A percentile compares a stretch with the other conserved stretches of the same genome.
Conservation (phyloP, 495 filamentous ascomycete species). For the Lasiosphaeria hispida region DNA sequence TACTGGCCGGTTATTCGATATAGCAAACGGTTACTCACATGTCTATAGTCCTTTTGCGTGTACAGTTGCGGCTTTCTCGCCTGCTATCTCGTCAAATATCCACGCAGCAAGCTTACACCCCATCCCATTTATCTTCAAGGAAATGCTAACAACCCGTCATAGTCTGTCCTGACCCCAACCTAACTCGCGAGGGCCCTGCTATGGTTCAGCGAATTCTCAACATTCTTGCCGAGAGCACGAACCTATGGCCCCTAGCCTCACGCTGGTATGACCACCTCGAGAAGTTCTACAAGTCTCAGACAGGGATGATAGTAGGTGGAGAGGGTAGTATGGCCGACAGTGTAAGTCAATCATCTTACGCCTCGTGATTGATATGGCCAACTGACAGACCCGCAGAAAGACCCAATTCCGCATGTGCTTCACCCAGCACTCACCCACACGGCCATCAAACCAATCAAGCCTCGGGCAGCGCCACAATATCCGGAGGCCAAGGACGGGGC, state of each 20-base stretch:
- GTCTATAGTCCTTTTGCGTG: conserved; percentile 43
- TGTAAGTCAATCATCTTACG: conserved; percentile 24
- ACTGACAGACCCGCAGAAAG: conserved; percentile 19
- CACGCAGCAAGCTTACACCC: conserved; percentile 32
- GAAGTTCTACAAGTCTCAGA: conserved; percentile 39
- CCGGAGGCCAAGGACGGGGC: conserved; percentile 11
- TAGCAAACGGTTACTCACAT: conserved; percentile 4
- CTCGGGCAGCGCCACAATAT: conserved; percentile 10
- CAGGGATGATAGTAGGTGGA: conserved; percentile 29
- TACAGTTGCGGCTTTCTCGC: conserved; percentile 51
- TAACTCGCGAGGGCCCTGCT: conserved; percentile 34
- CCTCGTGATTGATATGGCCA: no score
- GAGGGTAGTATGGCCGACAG: conserved; percentile 50
- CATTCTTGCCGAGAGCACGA: conserved; percentile 41
- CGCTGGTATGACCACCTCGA: conserved; percentile 45
- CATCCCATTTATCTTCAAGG: not conserved
- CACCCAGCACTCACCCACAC: conserved; percentile 18
- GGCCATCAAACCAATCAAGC: conserved; percentile 15
- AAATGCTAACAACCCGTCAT: conserved; percentile 1
- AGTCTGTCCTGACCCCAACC: conserved; percentile 38
- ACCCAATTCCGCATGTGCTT: conserved; percentile 34
- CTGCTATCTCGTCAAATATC: conserved; percentile 46
- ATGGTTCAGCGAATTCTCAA: conserved; percentile 40
- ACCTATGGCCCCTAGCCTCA: conserved; percentile 45
- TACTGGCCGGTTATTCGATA: not conserved